A percentile compares a stretch with the other conserved stretches of the same genome.
Evolutionary conservation across 1,139 yeast genomes (phyloP).

Genomic region (Scheffersomyces titani): DNA sequence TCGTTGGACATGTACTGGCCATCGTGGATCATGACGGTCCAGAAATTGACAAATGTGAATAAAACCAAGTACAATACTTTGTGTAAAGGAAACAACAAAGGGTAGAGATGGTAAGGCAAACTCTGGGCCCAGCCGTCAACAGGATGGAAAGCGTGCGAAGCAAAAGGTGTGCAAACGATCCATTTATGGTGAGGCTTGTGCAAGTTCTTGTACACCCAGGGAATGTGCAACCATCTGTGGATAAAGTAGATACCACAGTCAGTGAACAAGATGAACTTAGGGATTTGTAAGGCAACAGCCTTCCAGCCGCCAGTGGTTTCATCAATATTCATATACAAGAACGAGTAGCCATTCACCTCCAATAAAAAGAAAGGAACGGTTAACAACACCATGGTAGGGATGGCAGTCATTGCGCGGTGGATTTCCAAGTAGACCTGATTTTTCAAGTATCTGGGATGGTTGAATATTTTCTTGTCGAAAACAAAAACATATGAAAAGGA

Average conservation of each 20-base stretch:
- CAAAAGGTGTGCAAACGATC: slow-evolving; percentile 98
- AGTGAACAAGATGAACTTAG: slow-evolving; percentile 83
- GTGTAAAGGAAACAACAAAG: slow-evolving; percentile 89
- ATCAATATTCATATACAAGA: slow-evolving; percentile 65
- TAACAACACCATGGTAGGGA: slow-evolving; percentile 83
- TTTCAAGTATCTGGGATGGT: slow-evolving; percentile 93
- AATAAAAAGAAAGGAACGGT: slow-evolving; percentile 88
- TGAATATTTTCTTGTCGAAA: slow-evolving; percentile 85
- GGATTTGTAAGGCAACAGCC: slow-evolving; percentile 65
- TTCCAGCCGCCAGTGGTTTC: slow-evolving; percentile 71
- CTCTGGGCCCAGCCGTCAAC: slow-evolving; percentile 94
- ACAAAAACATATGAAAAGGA: slow-evolving; percentile 70
- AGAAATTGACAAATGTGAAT: slow-evolving; percentile 89
- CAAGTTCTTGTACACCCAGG: slow-evolving; percentile 74
- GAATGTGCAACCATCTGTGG: slow-evolving; percentile 94
- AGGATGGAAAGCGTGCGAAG: slow-evolving; percentile 98
- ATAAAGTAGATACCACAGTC: slow-evolving; percentile 90
- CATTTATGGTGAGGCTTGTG: slow-evolving; percentile 99
- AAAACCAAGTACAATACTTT: slow-evolving; percentile 77
- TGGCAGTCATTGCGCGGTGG: slow-evolving; percentile 71
- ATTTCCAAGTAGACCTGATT: slow-evolving; percentile 89
- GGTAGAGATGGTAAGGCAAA: slow-evolving; percentile 88
- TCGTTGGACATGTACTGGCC: slow-evolving; percentile 94
- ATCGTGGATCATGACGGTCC: slow-evolving; percentile 99
- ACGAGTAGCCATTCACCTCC: slow-evolving; percentile 83